Evolutionary conservation across 2,329 filamentous ascomycete genomes (phyloP).

Genomic region (Hypoxylon sp.): DNA sequence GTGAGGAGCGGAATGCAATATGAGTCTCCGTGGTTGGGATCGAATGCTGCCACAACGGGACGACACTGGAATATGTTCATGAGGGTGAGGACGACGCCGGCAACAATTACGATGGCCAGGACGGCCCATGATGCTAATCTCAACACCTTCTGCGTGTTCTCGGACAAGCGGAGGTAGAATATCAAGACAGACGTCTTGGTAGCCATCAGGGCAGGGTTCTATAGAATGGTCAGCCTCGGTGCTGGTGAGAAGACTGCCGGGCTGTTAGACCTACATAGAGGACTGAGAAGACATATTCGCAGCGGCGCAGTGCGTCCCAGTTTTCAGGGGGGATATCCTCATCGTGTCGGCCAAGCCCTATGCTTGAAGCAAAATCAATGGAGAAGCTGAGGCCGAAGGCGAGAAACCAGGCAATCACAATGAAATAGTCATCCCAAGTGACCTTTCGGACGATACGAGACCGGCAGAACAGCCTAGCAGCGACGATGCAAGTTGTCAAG

Average conservation of each 20-base stretch:
- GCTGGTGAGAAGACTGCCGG: background rate
- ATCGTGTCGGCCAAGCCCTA: constrained; percentile 75
- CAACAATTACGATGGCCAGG: constrained; percentile 78
- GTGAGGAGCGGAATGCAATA: constrained; percentile 66
- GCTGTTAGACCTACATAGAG: constrained; percentile 59
- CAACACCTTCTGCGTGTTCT: constrained; percentile 77
- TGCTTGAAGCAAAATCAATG: constrained; percentile 68
- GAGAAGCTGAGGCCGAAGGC: constrained; percentile 72
- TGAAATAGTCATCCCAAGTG: constrained; percentile 81
- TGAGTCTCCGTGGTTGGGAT: constrained; percentile 45
- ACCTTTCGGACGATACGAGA: constrained; percentile 75
- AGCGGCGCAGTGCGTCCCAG: constrained; percentile 60
- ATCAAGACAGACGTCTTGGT: constrained; percentile 92
- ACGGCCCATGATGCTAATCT: constrained; percentile 83
- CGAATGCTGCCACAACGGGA: constrained; percentile 76
- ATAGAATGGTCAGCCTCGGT: constrained; percentile 28
- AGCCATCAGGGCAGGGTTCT: constrained; percentile 90
- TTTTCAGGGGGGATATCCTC: constrained; percentile 61
- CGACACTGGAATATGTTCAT: constrained; percentile 88
- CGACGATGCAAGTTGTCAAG: constrained; percentile 77
- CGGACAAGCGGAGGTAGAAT: constrained; percentile 86
- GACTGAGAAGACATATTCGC: constrained; percentile 71
- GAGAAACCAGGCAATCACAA: constrained; percentile 79
- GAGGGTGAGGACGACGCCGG: constrained; percentile 80
- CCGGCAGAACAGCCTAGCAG: constrained; percentile 75